Base-by-base conservation (phyloP, 2,329 filamentous ascomycete genomes). In the Balansia obtecta region DNA sequence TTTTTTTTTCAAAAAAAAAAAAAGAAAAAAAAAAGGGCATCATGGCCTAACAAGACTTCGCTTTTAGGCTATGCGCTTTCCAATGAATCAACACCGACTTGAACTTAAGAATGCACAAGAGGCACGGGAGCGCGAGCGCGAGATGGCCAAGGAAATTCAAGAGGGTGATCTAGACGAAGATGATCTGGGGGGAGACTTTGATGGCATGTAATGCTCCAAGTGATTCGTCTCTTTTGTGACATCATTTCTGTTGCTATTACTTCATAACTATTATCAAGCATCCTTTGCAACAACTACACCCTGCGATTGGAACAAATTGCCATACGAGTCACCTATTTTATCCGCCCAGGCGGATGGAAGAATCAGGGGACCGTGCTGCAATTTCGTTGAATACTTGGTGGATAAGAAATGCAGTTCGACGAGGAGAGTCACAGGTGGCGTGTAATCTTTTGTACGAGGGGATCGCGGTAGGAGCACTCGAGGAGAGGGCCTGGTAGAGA, bases 91-190 rank as follows among this genome's bases (percentile, higher is more conserved):
- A 69, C 93, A 98, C 70, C 82, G 93, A 16, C 76, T 97, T 50
- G 93, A 98, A 70, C 78, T 98, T 50, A 97, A 96, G 79, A 97
- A 95, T 61, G 93, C 93, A 0, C 91, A 97, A 68, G 94, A 98
- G 70, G 93, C 93, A n/a, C 80, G 93, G 47, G 93, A 98, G 68
- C 80, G 93, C 18, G 93, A 98, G 74, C 80, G 93, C 16, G 93
- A 98, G 71, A 82, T 98, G 76, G 93, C 90, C 55, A 97, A 97
- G 77, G 93, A 98, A 75, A 97, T 98, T 64, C 88, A 95, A 69
- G 93, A 97, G 58, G 93, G 91, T 18, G 93, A 98, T 63, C 78
- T 95, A 68, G 93, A 97, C 61, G 93, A 96, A 61, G 93, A 96
- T 63, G 93, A 97, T 71, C 84, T 94, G 45, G 89, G 88, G 49